Evolutionary conservation across 352 stramenopile genomes (phyloP).

Genomic region (Pythium sp.): DNA sequence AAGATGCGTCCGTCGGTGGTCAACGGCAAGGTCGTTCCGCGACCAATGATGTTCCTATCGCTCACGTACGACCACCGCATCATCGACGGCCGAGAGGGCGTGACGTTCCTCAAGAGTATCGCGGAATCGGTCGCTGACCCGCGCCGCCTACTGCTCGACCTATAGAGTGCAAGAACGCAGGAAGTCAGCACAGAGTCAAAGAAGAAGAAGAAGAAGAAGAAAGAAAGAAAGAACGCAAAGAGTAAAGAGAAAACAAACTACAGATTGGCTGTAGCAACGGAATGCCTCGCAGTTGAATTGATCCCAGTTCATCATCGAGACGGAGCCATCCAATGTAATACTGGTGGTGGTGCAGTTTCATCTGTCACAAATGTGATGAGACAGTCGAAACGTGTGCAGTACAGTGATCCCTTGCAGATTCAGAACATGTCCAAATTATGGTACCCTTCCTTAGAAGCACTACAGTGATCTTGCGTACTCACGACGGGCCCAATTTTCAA

Average conservation of each 20-base stretch:
- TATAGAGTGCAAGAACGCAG: conserved; percentile 34
- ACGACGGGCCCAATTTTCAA: neutral
- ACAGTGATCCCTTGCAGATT: too few relatives aligned
- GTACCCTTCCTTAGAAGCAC: too few relatives aligned
- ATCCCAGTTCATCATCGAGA: too few relatives aligned
- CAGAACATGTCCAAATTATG: too few relatives aligned
- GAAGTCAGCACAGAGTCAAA: neutral
- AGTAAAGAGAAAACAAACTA: too few relatives aligned
- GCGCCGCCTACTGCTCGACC: conserved; percentile 86
- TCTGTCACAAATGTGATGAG: too few relatives aligned
- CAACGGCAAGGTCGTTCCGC: conserved; percentile 92
- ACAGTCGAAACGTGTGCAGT: too few relatives aligned
- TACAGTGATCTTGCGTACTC: too few relatives aligned
- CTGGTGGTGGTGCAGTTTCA: too few relatives aligned
- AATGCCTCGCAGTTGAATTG: too few relatives aligned
- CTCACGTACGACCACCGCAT: conserved; percentile 99
- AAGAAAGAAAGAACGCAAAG: neutral
- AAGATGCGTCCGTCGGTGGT: conserved; percentile 95
- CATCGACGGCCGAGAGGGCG: conserved; percentile 98
- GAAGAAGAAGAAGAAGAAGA: neutral
- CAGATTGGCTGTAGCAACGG: too few relatives aligned
- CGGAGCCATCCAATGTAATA: too few relatives aligned
- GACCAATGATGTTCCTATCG: conserved; percentile 99
- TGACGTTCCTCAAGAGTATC: conserved; percentile 99
- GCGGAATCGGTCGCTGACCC: conserved; percentile 97